phyloP scores from a whole-genome alignment of 2,329 filamentous ascomycete genomes.

The Pseudogymnoascus sp. region DNA sequence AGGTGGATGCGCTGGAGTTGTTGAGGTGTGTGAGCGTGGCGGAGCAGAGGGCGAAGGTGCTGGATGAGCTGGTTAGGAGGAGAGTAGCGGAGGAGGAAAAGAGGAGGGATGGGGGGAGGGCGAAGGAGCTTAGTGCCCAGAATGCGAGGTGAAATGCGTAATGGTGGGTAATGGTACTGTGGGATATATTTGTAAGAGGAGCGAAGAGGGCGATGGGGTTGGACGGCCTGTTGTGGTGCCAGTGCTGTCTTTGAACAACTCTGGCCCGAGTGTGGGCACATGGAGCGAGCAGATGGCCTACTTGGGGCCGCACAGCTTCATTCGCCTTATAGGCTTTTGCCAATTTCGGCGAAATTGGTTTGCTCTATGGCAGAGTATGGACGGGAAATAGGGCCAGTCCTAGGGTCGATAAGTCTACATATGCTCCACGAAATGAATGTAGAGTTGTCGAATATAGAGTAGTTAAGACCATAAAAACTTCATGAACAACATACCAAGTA shows the following conservation, averaged over 20 bases:
- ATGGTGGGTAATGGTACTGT: not conserved
- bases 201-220: not conserved
- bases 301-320: not conserved
- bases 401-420: not conserved
- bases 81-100: constrained; percentile 71
- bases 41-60: constrained; percentile 69
- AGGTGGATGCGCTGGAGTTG: constrained; percentile 71
- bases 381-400: no score
- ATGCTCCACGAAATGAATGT: not conserved
- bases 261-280: not conserved
- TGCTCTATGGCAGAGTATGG: not conserved
- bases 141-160: constrained; percentile 57
- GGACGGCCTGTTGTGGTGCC: not conserved
- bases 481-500: not conserved
- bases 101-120: constrained; percentile 67
- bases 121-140: constrained; percentile 69
- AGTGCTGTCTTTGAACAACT: not conserved
- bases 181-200: not conserved
- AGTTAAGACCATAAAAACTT: not conserved
- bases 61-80: constrained; percentile 64
- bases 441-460: not conserved
- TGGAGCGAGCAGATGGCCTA: not conserved
- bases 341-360: not conserved
- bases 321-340: not conserved
- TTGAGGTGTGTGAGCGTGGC: constrained; percentile 70